phyloP scores from a whole-genome alignment of 2,329 filamentous ascomycete species.

The Diaporthe sp. region DNA sequence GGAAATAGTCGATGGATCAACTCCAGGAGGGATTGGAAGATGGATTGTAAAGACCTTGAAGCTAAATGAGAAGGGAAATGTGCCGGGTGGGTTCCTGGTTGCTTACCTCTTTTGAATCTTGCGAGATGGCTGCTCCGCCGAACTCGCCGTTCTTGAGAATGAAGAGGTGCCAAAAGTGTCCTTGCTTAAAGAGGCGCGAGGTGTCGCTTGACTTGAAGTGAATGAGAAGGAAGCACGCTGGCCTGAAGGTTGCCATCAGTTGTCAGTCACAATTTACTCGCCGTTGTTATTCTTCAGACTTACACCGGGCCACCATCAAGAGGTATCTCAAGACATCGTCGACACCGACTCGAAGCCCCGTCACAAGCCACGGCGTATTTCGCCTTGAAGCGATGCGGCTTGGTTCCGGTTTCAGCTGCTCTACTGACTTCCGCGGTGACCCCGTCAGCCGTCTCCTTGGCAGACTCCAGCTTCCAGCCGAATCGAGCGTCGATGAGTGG shows the following conservation, averaged over 20 bases:
- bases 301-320: slow-evolving; percentile 34
- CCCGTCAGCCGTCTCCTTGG: not conserved
- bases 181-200: slow-evolving; percentile 18
- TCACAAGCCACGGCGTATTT: slow-evolving; percentile 27
- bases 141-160: slow-evolving; percentile 24
- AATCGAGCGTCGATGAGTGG: slow-evolving; percentile 41
- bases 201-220: slow-evolving; percentile 38
- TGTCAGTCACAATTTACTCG: too few relatives aligned
- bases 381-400: not conserved
- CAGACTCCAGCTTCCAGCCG: slow-evolving; percentile 41
- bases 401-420: not conserved
- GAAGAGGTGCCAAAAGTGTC: slow-evolving; percentile 39
- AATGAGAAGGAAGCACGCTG: slow-evolving; percentile 31
- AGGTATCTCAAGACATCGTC: not conserved
- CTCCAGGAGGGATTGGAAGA: not conserved
- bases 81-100: not conserved
- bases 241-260: slow-evolving; percentile 1
- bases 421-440: not conserved
- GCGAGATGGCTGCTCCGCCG: slow-evolving; percentile 24
- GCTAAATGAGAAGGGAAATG: not conserved
- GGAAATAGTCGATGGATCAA: not conserved
- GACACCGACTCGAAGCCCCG: slow-evolving; percentile 27
- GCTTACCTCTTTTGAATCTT: slow-evolving; percentile 24
- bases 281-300: not conserved
- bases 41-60: not conserved